These are phyloP conservation scores for Paecilomyces formosus DNA, from an alignment of 2,329 filamentous ascomycete species.

Conservation along the genomic window DNA sequence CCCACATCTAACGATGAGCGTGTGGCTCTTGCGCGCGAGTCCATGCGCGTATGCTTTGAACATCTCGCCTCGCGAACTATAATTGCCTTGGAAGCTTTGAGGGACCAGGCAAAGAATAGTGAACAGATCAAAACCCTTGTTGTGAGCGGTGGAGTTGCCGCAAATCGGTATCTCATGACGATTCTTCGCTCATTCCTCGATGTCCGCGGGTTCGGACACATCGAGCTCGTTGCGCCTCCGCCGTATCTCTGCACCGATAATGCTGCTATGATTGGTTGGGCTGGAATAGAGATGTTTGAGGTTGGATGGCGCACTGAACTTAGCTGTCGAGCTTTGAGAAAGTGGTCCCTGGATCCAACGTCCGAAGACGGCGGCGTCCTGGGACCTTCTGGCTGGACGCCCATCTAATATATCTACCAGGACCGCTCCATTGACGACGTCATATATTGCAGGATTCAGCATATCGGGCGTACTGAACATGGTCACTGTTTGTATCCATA, in stretches of 20 bases:
- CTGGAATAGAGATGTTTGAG: conserved; percentile 85
- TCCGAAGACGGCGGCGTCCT: conserved; percentile 60
- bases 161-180: conserved; percentile 69
- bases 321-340: conserved; percentile 52
- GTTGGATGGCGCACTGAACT: conserved; percentile 63
- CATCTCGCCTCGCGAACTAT: conserved; percentile 72
- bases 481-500: not conserved
- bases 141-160: conserved; percentile 83
- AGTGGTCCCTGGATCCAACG: conserved; percentile 65
- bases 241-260: conserved; percentile 81
- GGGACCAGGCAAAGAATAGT: conserved; percentile 7
- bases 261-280: conserved; percentile 95
- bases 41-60: conserved; percentile 78
- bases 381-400: conserved; percentile 49
- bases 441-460: not conserved
- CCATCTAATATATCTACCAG: conserved; percentile 23
- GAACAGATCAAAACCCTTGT: conserved; percentile 57
- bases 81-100: conserved; percentile 52
- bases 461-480: not conserved
- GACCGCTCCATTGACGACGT: not conserved
- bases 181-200: conserved; percentile 57
- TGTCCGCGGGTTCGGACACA: conserved; percentile 54
- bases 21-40: conserved; percentile 59
- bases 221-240: conserved; percentile 68
- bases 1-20: conserved; percentile 53